These are phyloP conservation scores for Priceomyces haplophilus DNA, from an alignment of 805 yeast species.

Conservation along the genomic window DNA sequence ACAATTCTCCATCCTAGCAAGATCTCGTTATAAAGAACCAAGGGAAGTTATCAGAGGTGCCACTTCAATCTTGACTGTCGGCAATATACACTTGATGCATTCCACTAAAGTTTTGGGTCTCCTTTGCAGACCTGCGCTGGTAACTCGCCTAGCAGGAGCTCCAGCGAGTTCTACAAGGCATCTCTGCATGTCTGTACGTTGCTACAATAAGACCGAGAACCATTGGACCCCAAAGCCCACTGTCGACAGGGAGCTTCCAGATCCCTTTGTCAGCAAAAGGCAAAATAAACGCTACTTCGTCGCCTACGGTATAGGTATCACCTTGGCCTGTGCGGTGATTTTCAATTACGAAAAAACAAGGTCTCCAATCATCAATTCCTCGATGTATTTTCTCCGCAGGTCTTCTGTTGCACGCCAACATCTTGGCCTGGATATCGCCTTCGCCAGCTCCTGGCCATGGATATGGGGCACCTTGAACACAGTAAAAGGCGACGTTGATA, in stretches of 20 bases:
- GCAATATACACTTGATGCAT: not conserved
- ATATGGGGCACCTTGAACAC: constrained; percentile 81
- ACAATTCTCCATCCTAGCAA: not conserved
- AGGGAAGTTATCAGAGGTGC: too few species aligned
- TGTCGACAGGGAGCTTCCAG: constrained; percentile 79
- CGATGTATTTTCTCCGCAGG: constrained; percentile 81
- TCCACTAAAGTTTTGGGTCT: not conserved
- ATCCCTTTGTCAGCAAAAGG: constrained; percentile 58
- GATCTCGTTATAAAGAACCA: too few species aligned
- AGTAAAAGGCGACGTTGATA: constrained; percentile 75
- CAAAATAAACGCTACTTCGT: constrained; percentile 54
- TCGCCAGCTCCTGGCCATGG: constrained; percentile 82
- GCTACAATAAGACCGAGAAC: not conserved
- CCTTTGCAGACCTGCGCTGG: not conserved
- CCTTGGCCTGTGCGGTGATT: constrained; percentile 50
- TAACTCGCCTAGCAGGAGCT: not conserved
- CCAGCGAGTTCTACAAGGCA: not conserved
- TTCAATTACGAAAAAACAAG: constrained; percentile 91
- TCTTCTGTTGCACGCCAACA: constrained; percentile 57
- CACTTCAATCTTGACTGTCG: too few species aligned
- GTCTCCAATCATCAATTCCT: constrained; percentile 84
- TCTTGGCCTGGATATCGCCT: constrained; percentile 75
- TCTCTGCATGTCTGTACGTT: not conserved
- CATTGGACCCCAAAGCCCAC: constrained; percentile 25
- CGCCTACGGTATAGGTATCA: constrained; percentile 37